Percentiles rank a stretch among this genome's conserved stretches.
Evolutionary conservation across 2,329 filamentous ascomycete genomes (phyloP).

Genomic region (Camillea tinctor): DNA sequence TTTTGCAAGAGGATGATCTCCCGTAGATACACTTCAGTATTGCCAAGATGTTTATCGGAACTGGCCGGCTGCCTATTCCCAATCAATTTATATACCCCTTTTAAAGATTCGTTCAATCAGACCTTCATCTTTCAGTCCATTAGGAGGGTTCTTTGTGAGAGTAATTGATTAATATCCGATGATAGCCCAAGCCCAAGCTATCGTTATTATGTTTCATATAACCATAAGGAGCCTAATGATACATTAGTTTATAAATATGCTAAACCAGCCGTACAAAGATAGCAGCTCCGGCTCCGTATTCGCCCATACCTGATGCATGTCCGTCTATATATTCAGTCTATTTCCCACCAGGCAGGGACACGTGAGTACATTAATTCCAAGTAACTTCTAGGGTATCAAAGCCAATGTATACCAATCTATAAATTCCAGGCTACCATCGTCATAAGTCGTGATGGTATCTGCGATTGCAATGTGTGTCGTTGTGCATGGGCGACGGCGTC

Average conservation of each 20-base stretch:
- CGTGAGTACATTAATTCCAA: not conserved
- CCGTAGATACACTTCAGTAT: not conserved
- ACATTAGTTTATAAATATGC: not conserved
- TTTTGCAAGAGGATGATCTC: not conserved
- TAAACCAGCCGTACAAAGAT: not conserved
- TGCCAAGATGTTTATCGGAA: not conserved
- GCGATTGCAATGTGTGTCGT: not conserved
- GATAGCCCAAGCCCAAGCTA: not conserved
- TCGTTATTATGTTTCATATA: not conserved
- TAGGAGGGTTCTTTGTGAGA: not conserved
- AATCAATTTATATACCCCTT: not conserved
- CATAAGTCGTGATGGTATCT: not conserved
- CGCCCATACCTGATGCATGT: not conserved
- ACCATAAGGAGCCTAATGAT: not conserved
- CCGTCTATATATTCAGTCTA: not conserved
- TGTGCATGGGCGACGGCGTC: not conserved
- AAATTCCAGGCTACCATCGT: not conserved
- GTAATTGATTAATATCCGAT: not conserved
- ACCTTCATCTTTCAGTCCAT: not conserved
- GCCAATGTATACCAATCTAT: not conserved
- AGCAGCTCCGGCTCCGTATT: not conserved
- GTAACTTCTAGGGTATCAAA: not conserved
- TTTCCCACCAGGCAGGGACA: not conserved
- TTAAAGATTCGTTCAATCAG: not conserved
- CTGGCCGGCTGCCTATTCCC: not conserved